These are phyloP conservation scores for Teratosphaeria nubilosa DNA, from an alignment of 2,329 filamentous ascomycete genomes.

Conservation along the genomic window DNA sequence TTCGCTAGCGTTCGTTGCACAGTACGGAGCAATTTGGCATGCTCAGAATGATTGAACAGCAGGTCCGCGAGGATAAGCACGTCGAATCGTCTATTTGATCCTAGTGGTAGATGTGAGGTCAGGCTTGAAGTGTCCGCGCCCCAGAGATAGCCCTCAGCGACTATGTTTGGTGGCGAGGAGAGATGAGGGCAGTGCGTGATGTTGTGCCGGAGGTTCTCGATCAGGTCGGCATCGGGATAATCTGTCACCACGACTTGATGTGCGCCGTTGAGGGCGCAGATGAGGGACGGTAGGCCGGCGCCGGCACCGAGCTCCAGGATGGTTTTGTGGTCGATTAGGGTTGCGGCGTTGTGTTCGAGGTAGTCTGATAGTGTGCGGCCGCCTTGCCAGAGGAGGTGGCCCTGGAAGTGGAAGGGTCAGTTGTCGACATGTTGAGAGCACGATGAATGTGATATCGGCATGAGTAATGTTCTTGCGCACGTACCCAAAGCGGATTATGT, in stretches of 20 bases:
- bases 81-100: slow-evolving; percentile 50
- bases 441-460: background rate
- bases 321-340: slow-evolving; percentile 54
- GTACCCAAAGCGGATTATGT: slow-evolving; percentile 72
- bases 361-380: slow-evolving; percentile 67
- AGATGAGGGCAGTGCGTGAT: slow-evolving; percentile 47
- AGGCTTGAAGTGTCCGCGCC: slow-evolving; percentile 55
- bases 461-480: slow-evolving; percentile 17
- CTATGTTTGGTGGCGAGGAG: slow-evolving; percentile 27
- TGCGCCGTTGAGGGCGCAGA: slow-evolving; percentile 65
- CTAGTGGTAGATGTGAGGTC: slow-evolving; percentile 44
- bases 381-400: slow-evolving; percentile 86
- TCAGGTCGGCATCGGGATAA: slow-evolving; percentile 75
- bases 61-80: slow-evolving; percentile 79
- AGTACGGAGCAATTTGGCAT: slow-evolving; percentile 63
- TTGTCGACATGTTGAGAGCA: background rate
- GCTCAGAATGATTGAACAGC: slow-evolving; percentile 84
- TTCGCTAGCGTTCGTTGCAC: slow-evolving; percentile 57
- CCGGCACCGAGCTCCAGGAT: slow-evolving; percentile 85
- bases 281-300: slow-evolving; percentile 64
- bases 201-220: slow-evolving; percentile 70
- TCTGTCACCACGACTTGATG: slow-evolving; percentile 65
- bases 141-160: slow-evolving; percentile 66
- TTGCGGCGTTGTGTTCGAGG: slow-evolving; percentile 57
- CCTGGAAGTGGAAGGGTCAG: slow-evolving; percentile 33